Base-by-base conservation (phyloP, 257 asterid genomes). In the Rauvolfia tetraphylla region DNA sequence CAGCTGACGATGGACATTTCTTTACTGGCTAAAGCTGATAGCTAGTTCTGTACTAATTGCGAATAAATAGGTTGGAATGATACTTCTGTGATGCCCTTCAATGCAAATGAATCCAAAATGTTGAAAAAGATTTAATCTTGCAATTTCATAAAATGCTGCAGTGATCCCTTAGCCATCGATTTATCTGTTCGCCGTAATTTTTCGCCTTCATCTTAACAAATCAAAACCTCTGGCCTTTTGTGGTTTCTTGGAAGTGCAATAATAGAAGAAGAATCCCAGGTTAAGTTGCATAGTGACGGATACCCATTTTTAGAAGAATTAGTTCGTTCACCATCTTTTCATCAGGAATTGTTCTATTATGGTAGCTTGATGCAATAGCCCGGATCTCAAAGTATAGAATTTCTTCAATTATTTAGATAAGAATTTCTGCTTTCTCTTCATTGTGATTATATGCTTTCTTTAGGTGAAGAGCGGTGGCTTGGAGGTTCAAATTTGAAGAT, bases 401-500 rank as follows among this genome's bases (percentile, higher is more conserved):
- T 41, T 3, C 8, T 41, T 41, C 44, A 8, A 41, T 41, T 41
- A 25, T 8, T 25, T 22, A 25, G 31, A 23, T 15, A 11, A 38
- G 13, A 25, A 1, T 23, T 56, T 22, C 41, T 71, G 17, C 49
- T 15, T 36, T 23, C 39, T 57, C 29, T 38, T n/a, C 36, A 11
- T 15, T 36, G 9, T 72, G 25, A 27, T 0, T 62, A 12, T 23
- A 3, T 17, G 3, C 31, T 27, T 5, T 78, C 18, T 61, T 73
- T 27, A 78, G 81, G 68, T 31, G 78, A 49, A 27, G 74, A 72
- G 25, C 68, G 18, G 20, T 15, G 61, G 78, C 15, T 73, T 62
- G 78, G 80, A 65, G 56, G 59, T 83, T 78, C 80, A 63, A 48
- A 70, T 22, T 33, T 18, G 78, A 89, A 79, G 73, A 75, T 56